A percentile compares a stretch with the other conserved stretches of the same genome.
These are phyloP conservation scores for Diaporthe sp. DNA, from an alignment of 2,329 filamentous ascomycete genomes.

Conservation along the genomic window DNA sequence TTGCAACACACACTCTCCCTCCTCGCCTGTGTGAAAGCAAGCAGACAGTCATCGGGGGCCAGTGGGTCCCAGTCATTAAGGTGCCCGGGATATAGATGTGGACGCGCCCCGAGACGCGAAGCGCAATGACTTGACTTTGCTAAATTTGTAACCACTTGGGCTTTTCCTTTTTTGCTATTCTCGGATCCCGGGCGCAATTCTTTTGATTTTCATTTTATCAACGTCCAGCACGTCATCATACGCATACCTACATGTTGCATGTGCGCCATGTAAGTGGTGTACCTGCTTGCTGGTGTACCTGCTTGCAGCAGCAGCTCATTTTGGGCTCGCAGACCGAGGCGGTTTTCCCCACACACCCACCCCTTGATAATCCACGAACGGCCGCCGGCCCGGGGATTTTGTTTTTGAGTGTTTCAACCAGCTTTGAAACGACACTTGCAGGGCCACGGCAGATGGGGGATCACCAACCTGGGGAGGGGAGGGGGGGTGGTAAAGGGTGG, in stretches of 20 bases:
- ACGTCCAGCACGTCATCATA: constrained; percentile 5
- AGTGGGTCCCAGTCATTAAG: neutral
- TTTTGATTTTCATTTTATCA: neutral
- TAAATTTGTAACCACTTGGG: neutral
- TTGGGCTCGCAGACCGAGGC: constrained; percentile 20
- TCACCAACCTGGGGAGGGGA: neutral
- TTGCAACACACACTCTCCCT: neutral
- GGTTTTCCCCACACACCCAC: neutral
- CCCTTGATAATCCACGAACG: constrained; percentile 3
- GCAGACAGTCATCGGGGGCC: neutral
- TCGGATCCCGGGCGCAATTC: neutral
- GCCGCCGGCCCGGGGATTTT: constrained; percentile 24
- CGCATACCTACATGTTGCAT: neutral
- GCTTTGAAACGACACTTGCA: constrained; percentile 28
- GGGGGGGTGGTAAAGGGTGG: too few relatives aligned
- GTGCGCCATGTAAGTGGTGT: too few relatives aligned
- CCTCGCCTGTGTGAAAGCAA: neutral
- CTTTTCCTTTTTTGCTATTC: neutral
- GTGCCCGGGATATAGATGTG: constrained; percentile 4
- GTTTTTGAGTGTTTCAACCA: constrained; percentile 21
- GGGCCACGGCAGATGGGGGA: constrained; percentile 27
- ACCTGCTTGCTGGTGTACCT: neutral
- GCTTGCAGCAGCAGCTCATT: neutral
- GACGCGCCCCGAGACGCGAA: neutral
- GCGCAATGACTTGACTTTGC: neutral